Base-by-base conservation (phyloP, 2,329 filamentous ascomycete genomes). In the Teratosphaeria destructans region DNA sequence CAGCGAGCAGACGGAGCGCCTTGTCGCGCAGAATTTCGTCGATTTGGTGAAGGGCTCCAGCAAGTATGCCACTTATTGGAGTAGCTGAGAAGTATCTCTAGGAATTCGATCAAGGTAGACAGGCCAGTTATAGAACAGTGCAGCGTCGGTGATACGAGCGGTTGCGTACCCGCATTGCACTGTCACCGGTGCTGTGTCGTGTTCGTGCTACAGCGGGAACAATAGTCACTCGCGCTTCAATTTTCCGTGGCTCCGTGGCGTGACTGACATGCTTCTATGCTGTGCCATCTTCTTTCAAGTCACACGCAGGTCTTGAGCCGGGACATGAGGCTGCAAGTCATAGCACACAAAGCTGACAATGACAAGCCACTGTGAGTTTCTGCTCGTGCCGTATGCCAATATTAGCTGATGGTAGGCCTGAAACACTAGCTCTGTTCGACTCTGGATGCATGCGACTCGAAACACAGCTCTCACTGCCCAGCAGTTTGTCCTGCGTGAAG, bases 1-100 rank as follows among this genome's bases (percentile, higher is more conserved):
- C 0, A 85, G 84, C 34, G 79, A 85, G 72, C 82, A 83, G 72
- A 81, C 85, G 7, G 80, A 83, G 72, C 75, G 81, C 67, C 75
- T 79, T 52, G 77, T 86, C 56, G 84, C 82, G 19, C 74, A 73
- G 60, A 79, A 82, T 59, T 85, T 86, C 70, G 72, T 82, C 3
- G 76, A 78, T 37, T 78, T 85, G 1, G 71, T 85, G 6, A 71
- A 75, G 34, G 83, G 83, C 1, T 66, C 65, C 60, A 78, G 77
- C 63, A 71, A 71, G 66, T 80, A 72, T 69, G 78, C 76, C 34
- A 76, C 65, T 29, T 80, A 80, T 61, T 80, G 68, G 69, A 65
- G 60, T 57, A 61, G 63, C 32, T 66, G 59, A 43, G 37, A 3
- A 55, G 53, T 23, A 55, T 23, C 43, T 23, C 5, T 49, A n/a